Evolutionary conservation across 257 asterid genomes (phyloP).

Genomic region (Fraxinus anomala): DNA sequence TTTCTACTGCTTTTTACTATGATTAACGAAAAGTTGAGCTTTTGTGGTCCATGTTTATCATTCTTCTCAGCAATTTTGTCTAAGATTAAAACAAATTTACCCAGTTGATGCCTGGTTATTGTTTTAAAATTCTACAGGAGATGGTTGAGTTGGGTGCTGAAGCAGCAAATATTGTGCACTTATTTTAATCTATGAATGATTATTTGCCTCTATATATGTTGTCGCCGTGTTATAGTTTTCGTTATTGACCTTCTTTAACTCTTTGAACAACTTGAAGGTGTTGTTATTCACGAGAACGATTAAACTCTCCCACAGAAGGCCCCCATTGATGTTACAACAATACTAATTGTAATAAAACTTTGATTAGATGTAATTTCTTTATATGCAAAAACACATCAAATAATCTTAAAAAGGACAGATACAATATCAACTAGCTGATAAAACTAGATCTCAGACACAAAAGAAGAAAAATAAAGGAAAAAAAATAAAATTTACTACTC

Average conservation of each 20-base stretch:
- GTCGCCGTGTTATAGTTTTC: too few species aligned
- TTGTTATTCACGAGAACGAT: background rate
- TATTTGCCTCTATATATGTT: too few species aligned
- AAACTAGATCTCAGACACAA: too few species aligned
- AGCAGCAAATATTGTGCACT: background rate
- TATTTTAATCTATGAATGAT: background rate
- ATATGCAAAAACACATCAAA: too few species aligned
- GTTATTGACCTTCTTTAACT: too few species aligned
- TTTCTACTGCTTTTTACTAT: conserved; percentile 1
- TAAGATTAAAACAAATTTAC: background rate
- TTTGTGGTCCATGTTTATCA: background rate
- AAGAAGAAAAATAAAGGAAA: too few species aligned
- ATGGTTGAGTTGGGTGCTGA: too few species aligned
- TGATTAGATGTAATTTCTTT: too few species aligned
- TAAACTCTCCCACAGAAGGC: background rate
- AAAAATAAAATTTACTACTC: too few species aligned
- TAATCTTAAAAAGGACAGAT: too few species aligned
- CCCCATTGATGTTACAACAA: background rate
- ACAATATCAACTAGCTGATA: too few species aligned
- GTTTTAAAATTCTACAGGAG: background rate
- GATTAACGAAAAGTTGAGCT: background rate
- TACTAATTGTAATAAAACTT: background rate
- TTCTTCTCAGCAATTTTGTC: background rate
- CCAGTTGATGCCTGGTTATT: background rate
- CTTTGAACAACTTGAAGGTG: too few species aligned